These are phyloP conservation scores for Aaosphaeria pasadenensis DNA, from an alignment of 2,329 filamentous ascomycete genomes.

Conservation along the genomic window DNA sequence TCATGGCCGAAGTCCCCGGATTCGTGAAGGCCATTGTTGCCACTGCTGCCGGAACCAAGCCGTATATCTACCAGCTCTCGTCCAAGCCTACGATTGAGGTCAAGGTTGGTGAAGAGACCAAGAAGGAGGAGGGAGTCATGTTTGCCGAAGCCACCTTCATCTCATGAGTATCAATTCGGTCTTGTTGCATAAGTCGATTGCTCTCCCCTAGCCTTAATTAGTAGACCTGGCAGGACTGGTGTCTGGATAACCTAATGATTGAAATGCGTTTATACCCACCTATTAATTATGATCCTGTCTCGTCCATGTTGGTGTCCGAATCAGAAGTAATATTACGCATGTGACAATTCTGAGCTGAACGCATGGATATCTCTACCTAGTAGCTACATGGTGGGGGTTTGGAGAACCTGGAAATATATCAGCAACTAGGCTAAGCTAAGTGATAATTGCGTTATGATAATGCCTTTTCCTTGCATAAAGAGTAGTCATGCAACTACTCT, in stretches of 20 bases:
- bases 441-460: too few species aligned
- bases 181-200: background rate
- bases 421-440: too few species aligned
- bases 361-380: too few species aligned
- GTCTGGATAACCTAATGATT: constrained; percentile 25
- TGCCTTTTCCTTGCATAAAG: too few species aligned
- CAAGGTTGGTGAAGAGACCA: constrained; percentile 77
- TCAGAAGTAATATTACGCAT: too few species aligned
- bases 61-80: constrained; percentile 95
- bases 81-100: constrained; percentile 75
- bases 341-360: too few species aligned
- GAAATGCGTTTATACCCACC: background rate
- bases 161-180: constrained; percentile 47
- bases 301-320: too few species aligned
- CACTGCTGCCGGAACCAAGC: constrained; percentile 84
- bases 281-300: too few species aligned
- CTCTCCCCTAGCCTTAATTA: constrained; percentile 18
- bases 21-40: constrained; percentile 95
- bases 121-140: constrained; percentile 71
- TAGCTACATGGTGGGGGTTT: too few species aligned
- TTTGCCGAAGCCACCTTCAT: constrained; percentile 98
- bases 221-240: constrained; percentile 25
- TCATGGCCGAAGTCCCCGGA: constrained; percentile 93
- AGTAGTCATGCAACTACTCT: too few species aligned
- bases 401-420: too few species aligned